These are phyloP conservation scores for Glycine latifolia DNA, from an alignment of 306 rosid species.

Conservation along the genomic window DNA sequence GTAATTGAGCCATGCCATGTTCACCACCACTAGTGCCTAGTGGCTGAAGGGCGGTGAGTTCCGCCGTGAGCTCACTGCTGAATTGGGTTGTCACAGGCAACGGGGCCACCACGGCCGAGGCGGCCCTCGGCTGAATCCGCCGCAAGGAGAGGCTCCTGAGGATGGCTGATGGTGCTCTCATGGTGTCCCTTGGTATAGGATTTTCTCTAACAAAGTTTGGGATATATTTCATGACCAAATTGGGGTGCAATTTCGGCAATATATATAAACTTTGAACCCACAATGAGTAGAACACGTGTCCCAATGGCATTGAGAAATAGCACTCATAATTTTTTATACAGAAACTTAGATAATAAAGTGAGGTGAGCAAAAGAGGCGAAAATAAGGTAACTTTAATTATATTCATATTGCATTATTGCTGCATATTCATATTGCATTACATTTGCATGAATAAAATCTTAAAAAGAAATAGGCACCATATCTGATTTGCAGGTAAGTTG, in stretches of 20 bases:
- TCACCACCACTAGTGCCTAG: neutral
- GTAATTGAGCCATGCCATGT: slow-evolving; percentile 33
- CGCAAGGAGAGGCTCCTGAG: slow-evolving; percentile 45
- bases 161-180: slow-evolving; percentile 46
- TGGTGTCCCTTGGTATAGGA: neutral
- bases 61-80: slow-evolving; percentile 38
- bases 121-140: slow-evolving; percentile 33
- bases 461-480: too few species aligned
- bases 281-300: slow-evolving; percentile 18
- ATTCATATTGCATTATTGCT: too few species aligned
- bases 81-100: slow-evolving; percentile 39
- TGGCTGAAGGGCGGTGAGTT: slow-evolving; percentile 41
- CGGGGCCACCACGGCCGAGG: neutral
- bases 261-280: slow-evolving; percentile 21
- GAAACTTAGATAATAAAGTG: neutral
- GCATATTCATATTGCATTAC: too few species aligned
- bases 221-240: slow-evolving; percentile 19
- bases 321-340: neutral
- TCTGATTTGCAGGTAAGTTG: too few species aligned
- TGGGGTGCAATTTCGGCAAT: neutral
- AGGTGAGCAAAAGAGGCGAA: too few species aligned
- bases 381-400: too few species aligned
- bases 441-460: too few species aligned
- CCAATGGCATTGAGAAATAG: neutral
- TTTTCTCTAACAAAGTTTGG: neutral